Conservation (phyloP, 805 yeast species). For the Debaryomyces hansenii region DNA sequence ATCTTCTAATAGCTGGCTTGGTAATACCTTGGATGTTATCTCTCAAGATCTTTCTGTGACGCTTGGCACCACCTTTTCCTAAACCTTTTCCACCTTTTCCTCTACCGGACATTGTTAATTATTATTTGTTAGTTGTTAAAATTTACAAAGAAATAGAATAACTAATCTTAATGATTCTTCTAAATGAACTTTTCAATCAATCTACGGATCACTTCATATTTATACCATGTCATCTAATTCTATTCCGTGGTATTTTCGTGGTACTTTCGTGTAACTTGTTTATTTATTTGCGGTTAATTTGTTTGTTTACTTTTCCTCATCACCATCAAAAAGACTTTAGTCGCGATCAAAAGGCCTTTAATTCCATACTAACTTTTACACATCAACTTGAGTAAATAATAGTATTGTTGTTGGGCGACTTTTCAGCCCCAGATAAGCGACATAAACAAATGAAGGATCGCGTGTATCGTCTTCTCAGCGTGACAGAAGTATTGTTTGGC, state of each 20-base stretch:
- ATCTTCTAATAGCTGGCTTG: constrained; percentile 99
- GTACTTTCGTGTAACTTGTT: neutral
- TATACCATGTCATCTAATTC: neutral
- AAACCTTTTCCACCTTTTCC: constrained; percentile 99
- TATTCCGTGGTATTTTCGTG: neutral
- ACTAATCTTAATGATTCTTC: neutral
- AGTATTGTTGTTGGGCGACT: neutral
- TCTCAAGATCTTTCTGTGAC: constrained; percentile 99
- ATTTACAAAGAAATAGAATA: constrained; percentile 7
- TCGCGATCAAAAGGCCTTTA: neutral
- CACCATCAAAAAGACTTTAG: neutral
- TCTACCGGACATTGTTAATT: constrained; percentile 87
- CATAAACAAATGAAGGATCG: neutral
- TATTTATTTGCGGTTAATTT: neutral
- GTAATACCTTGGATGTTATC: constrained; percentile 99
- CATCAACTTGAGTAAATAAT: neutral
- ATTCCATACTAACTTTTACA: neutral
- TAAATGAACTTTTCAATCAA: neutral
- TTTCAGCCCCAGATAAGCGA: neutral
- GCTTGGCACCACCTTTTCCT: constrained; percentile 99
- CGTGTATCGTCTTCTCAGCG: neutral
- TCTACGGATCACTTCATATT: neutral
- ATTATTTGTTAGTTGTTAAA: constrained; percentile 13
- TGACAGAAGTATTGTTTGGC: neutral
- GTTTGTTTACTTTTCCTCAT: neutral